Conservation (phyloP, 257 asterid species). For the Primulina huaijiensis region DNA sequence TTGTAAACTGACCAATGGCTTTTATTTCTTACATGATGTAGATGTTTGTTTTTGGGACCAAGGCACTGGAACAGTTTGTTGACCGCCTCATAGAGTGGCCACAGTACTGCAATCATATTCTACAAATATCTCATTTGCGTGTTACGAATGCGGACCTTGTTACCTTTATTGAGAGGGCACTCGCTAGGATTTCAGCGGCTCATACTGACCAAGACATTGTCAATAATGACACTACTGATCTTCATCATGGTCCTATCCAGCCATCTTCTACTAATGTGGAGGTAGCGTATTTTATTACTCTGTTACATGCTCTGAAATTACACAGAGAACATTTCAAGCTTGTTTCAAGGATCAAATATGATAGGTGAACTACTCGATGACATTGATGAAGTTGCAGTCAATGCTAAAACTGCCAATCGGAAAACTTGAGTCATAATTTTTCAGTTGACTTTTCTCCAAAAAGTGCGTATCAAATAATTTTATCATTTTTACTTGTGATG, state of each 20-base stretch:
- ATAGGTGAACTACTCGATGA: background rate
- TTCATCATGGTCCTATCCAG: slow-evolving; percentile 46
- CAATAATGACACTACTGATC: slow-evolving; percentile 52
- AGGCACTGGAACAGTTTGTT: slow-evolving; percentile 86
- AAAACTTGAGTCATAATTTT: background rate
- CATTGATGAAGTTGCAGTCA: background rate
- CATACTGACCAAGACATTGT: slow-evolving; percentile 63
- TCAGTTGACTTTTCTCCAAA: background rate
- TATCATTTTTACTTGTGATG: background rate
- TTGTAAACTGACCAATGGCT: slow-evolving; percentile 18
- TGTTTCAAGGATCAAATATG: slow-evolving; percentile 7
- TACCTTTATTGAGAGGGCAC: slow-evolving; percentile 64
- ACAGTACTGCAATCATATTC: slow-evolving; percentile 88
- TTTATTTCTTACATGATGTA: slow-evolving; percentile 30
- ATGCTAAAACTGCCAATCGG: background rate
- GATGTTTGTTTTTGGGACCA: slow-evolving; percentile 94
- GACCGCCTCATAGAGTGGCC: slow-evolving; percentile 99
- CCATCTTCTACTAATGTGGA: slow-evolving; percentile 48
- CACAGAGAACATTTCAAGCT: background rate
- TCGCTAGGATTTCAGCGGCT: slow-evolving; percentile 59
- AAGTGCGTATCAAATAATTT: background rate
- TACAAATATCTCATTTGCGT: slow-evolving; percentile 94
- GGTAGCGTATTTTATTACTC: slow-evolving; percentile 40
- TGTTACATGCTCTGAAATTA: slow-evolving; percentile 14
- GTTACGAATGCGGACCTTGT: slow-evolving; percentile 68